Evolutionary conservation across 2,329 filamentous ascomycete genomes (phyloP), one percentile per base, ranked within the genome.

Genomic region (Penicillium sp.): DNA sequence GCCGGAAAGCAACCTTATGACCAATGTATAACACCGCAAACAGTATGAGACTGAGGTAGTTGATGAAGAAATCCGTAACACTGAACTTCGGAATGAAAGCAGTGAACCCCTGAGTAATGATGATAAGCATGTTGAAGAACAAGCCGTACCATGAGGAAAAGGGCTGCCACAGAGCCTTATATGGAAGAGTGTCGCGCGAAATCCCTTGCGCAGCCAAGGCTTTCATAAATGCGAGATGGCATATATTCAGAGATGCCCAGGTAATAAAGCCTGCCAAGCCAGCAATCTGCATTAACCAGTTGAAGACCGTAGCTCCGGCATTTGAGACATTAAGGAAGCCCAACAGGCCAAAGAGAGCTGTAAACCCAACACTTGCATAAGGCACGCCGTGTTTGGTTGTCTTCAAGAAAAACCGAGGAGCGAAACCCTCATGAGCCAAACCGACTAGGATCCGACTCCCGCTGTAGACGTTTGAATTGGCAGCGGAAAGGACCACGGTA

Each of bases 381-480:
- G 53, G 53, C 3, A 55, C 53, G 20, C 53, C 53, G 16, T 44
- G 39, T 20, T 51, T 45, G 24, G 46, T 55, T 8, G 53, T 51
- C 13, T 45, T 45, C 6, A 37, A 2, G 18, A 55, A 55, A 14
- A 55, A 34, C 4, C 20, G 53, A 20, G 53, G 53, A 11, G 53
- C 53, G 18, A 55, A 55, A 2, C 53, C 39, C 22, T 55, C 53
- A 4, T 55, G 48, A 5, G 53, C 53, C 13, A 55, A 31, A 10
- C 53, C 53, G 2, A 55, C 47, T 20, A 55, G 47, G 13, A 55
- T 55, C 2, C 53, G 53, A 32, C 53, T 55, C 11, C 53, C 47
- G 26, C 53, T 55, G 34, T 55, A 55, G 3, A 55, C 53, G 40
- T 55, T 55, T 1, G 53, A 55, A 35, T 55, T 55, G 24, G 53